Evolutionary conservation across 169 alveolate species (phyloP), one percentile per base, ranked within the genome.

Genomic region (Plasmodium adleri): DNA sequence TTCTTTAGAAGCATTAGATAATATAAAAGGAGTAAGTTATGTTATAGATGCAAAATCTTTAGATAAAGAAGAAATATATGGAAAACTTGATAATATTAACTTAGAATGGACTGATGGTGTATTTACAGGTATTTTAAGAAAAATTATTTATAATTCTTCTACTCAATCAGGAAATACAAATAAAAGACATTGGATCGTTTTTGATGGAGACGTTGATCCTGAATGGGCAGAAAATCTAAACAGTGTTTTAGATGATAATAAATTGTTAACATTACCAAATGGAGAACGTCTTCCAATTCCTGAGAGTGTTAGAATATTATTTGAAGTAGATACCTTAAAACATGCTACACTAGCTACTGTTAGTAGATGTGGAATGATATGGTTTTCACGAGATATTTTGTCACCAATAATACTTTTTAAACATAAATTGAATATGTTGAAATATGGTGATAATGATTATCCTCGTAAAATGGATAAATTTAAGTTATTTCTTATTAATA

Each of bases 141-240:
- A 88, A 62, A 88, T 93, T 70, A 56, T 93, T 54, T 83, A 71
- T 52, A 66, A 88, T 17, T 63, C 87, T 63, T 70, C 93, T 15
- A 13, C 64, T 12, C 80, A 80, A 32, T 70, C 88, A 49, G 72
- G 91, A 49, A 74, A 87, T 86, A 43, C 94, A 64, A 78, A 93
- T 2, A 96, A 95, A 67, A 94, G 99, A 64, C 99, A 98, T 88
- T 98, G 99, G 99, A 98, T 99, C 66, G 96, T 99, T 66, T 98
- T 98, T 88, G 99, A 99, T 93, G 99, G 99, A 6, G 99, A 99
- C 88, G 99, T 99, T 4, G 99, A 98, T 87, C 99, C 99, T 13
- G 99, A 98, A 80, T 99, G 99, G 99, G 99, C 99, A 39, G 99
- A 99, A 93, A 98, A 97, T 67, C 95, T 99, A 76, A 99, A 99